Conservation (phyloP, 2,329 filamentous ascomycete genomes). For the Emericellopsis cladophorae region DNA sequence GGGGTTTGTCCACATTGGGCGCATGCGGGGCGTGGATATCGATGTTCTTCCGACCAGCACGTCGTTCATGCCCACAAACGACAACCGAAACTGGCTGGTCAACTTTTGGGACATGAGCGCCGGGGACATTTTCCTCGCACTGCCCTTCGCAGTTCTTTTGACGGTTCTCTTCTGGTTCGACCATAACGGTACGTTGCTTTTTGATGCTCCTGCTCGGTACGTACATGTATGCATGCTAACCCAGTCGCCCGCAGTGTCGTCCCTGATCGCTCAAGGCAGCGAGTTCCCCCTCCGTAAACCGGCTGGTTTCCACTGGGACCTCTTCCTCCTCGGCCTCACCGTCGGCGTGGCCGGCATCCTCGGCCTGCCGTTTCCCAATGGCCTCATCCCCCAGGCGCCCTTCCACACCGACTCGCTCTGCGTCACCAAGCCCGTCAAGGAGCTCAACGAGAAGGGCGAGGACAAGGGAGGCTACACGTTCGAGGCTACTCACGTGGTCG, state of each 20-base stretch:
- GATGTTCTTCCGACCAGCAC: slow-evolving; percentile 62
- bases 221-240: slow-evolving; percentile 2
- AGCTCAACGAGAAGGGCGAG: slow-evolving; percentile 37
- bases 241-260: slow-evolving; percentile 46
- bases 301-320: slow-evolving; percentile 75
- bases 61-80: slow-evolving; percentile 62
- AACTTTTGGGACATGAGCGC: slow-evolving; percentile 68
- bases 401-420: slow-evolving; percentile 73
- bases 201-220: slow-evolving; percentile 1
- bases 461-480: slow-evolving; percentile 43
- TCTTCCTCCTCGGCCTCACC: slow-evolving; percentile 69
- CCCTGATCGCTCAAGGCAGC: slow-evolving; percentile 70
- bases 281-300: slow-evolving; percentile 73
- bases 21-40: slow-evolving; percentile 60
- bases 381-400: slow-evolving; percentile 71
- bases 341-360: slow-evolving; percentile 65
- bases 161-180: slow-evolving; percentile 86
- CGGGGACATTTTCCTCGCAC: slow-evolving; percentile 65
- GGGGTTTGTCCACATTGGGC: slow-evolving; percentile 75
- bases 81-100: slow-evolving; percentile 61
- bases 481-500: slow-evolving; percentile 51
- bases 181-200: slow-evolving; percentile 53
- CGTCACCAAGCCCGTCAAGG: slow-evolving; percentile 45
- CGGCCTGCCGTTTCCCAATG: slow-evolving; percentile 71
- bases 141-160: slow-evolving; percentile 75